Conservation (phyloP, 2,329 filamentous ascomycete species). For the Diplocarpon rosae region DNA sequence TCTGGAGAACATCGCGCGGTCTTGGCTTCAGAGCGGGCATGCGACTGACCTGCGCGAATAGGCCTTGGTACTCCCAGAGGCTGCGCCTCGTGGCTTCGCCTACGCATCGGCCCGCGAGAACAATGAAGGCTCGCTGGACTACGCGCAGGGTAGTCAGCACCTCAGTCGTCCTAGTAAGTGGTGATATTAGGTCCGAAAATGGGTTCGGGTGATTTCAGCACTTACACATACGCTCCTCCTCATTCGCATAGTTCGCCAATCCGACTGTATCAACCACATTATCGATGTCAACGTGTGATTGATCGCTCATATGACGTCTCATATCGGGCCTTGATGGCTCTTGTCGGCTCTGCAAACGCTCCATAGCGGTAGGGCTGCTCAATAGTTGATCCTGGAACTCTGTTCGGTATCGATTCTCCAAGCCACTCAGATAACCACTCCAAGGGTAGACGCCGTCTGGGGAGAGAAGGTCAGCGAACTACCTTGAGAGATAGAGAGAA, state of each 20-base stretch:
- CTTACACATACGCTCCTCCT: slow-evolving; percentile 34
- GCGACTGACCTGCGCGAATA: no score
- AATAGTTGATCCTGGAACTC: slow-evolving; percentile 16
- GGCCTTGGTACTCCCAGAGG: neutral
- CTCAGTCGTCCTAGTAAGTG: no score
- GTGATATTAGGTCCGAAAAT: no score
- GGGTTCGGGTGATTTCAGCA: slow-evolving; percentile 16
- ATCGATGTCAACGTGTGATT: neutral
- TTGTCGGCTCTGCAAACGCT: neutral
- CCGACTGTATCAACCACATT: neutral
- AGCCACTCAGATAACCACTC: neutral
- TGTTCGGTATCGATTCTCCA: neutral
- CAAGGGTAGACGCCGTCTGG: neutral
- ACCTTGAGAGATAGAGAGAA: neutral
- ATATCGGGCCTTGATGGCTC: neutral
- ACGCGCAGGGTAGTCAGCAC: no score
- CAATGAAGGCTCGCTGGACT: slow-evolving; percentile 30
- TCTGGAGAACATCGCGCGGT: neutral
- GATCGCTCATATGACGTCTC: neutral
- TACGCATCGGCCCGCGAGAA: slow-evolving; percentile 36
- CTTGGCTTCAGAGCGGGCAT: neutral
- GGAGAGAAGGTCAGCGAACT: neutral
- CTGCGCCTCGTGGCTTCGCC: slow-evolving; percentile 38
- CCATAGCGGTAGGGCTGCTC: neutral
- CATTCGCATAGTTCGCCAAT: slow-evolving; percentile 6